phyloP scores from a whole-genome alignment of 2,329 filamentous ascomycete genomes.

The Dothistroma septosporum region DNA sequence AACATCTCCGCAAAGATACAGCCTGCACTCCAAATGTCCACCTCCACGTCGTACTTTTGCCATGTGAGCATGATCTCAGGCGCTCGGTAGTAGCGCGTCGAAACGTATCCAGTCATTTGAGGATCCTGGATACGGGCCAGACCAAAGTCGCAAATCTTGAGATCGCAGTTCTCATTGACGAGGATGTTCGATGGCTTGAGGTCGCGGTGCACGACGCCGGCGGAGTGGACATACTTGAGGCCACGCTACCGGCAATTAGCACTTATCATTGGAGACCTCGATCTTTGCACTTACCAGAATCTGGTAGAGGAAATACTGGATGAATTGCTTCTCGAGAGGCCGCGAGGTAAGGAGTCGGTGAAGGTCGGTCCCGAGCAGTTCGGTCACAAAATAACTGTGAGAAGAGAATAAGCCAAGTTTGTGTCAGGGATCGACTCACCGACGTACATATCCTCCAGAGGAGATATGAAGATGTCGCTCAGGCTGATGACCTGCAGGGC shows the following conservation, averaged over 20 bases:
- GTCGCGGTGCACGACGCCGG: slow-evolving; percentile 94
- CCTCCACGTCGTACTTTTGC: slow-evolving; percentile 99
- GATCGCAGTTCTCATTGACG: slow-evolving; percentile 98
- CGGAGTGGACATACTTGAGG: slow-evolving; percentile 98
- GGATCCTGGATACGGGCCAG: slow-evolving; percentile 96
- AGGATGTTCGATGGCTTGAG: slow-evolving; percentile 98
- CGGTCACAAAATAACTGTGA: slow-evolving; percentile 90
- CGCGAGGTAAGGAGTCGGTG: slow-evolving; percentile 92
- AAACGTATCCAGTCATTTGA: slow-evolving; percentile 99
- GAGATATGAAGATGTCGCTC: slow-evolving; percentile 99
- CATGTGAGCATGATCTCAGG: slow-evolving; percentile 99
- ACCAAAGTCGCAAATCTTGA: slow-evolving; percentile 99
- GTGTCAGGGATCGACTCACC: slow-evolving; percentile 29
- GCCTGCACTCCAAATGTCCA: slow-evolving; percentile 98
- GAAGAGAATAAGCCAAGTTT: slow-evolving; percentile 25
- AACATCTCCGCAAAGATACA: slow-evolving; percentile 99
- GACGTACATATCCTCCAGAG: slow-evolving; percentile 89
- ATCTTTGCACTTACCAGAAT: slow-evolving; percentile 67
- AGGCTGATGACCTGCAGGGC: slow-evolving; percentile 77
- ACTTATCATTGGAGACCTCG: not conserved
- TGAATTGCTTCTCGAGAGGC: slow-evolving; percentile 98
- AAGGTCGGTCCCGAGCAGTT: slow-evolving; percentile 92
- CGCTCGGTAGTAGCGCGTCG: slow-evolving; percentile 95
- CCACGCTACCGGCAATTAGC: slow-evolving; percentile 62
- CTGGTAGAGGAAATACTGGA: slow-evolving; percentile 99